Evolutionary conservation across 306 rosid genomes (phyloP), one percentile per base, ranked within the genome.

Genomic region (Trichosanthes truncata): DNA sequence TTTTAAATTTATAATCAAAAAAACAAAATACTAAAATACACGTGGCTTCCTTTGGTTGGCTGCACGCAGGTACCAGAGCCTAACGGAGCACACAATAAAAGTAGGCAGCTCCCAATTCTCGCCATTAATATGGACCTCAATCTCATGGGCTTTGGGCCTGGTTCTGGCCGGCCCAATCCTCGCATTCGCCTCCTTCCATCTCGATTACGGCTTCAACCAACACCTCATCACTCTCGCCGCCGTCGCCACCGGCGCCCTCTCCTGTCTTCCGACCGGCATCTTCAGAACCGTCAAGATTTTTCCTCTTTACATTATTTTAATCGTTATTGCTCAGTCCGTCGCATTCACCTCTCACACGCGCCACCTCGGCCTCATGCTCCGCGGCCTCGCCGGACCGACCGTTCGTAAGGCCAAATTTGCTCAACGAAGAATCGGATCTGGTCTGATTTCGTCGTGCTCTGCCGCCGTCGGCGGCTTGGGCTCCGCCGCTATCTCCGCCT

Each of bases 341-440:
- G 88, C 98, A 4, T 57, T 83, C 1, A 87, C 97, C n/a, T 87
- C 90, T 46, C 98, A 94, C 87, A 91, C 97, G 31, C 93, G 89
- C 83, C 92, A 92, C 41, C 88, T 94, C 0, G 91, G 93, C 35
- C 90, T 92, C 52, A 92, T 92, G 91, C 60, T 94, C 15, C 89
- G 91, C 0, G 76, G 88, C 80, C 89, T 89, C 84, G 84, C 90
- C 0, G 87, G 93, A 41, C 83, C 93, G 5, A 6, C 51, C 2
- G 48, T 89, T 0, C 83, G 75, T 51, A 81, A 83, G 55, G 8
- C 76, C 75, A 85, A 84, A 7, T 90, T 89, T 78, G 60, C 80
- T 5, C 21, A 74, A 0, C 78, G 97, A 29, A 89, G 85, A 31
- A 82, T 74, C 0, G 84, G 91, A 41, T 86, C 96, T 0, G 67